Conservation (phyloP, 2,329 filamentous ascomycete genomes). For the Apiospora aurea region DNA sequence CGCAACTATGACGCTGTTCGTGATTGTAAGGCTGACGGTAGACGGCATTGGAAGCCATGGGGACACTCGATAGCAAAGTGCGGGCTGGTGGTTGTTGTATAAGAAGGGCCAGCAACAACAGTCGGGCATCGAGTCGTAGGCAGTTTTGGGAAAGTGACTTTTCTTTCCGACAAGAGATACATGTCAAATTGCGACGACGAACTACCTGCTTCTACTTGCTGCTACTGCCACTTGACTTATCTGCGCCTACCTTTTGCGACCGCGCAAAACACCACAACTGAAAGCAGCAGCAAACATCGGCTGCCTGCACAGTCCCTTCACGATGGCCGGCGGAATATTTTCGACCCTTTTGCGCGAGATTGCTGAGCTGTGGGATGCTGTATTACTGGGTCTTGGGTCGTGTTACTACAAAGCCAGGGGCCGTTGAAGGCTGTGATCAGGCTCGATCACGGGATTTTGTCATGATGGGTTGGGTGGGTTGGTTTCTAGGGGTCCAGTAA, state of each 20-base stretch:
- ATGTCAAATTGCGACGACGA: background rate
- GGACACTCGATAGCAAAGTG: background rate
- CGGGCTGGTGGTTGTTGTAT: background rate
- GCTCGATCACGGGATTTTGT: background rate
- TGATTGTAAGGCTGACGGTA: background rate
- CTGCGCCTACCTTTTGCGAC: background rate
- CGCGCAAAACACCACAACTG: background rate
- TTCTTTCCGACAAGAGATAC: background rate
- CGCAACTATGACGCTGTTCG: background rate
- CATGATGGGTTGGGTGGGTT: background rate
- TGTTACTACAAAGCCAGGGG: conserved; percentile 16
- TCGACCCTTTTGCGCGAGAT: conserved; percentile 24
- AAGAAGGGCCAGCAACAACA: background rate
- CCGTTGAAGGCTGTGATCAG: background rate
- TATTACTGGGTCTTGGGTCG: conserved; percentile 26
- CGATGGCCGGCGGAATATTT: conserved; percentile 20
- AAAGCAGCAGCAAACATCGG: background rate
- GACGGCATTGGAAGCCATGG: background rate
- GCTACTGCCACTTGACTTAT: background rate
- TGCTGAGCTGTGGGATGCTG: conserved; percentile 27
- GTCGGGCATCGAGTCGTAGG: background rate
- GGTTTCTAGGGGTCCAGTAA: background rate
- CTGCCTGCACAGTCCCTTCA: background rate
- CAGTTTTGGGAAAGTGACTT: background rate
- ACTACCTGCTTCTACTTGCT: background rate